Base-by-base conservation (phyloP, 129 eudicot species). In the Flaveria linearis region DNA sequence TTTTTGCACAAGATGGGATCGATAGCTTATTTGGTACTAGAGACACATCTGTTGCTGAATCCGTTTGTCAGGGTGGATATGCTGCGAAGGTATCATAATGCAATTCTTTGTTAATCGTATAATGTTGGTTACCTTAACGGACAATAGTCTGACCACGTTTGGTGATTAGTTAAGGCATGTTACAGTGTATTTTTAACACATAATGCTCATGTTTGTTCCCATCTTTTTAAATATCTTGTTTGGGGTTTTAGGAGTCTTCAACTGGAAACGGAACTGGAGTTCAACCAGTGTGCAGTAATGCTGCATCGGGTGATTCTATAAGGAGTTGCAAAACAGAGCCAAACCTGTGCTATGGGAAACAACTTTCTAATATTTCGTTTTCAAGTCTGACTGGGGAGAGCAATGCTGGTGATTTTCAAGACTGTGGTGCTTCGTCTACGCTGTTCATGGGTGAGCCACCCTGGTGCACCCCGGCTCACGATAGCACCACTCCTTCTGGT, bases 241-340 rank as follows among this genome's bases (percentile, higher is more conserved):
- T 1, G 17, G 53, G 53, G 17, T 53, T 53, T 22, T 14, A 90
- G 98, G 96, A 83, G 41, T 75, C 98, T 64, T 79, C 90, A 25
- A 46, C 75, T 68, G 92, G 84, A 72, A 72, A 69, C 30, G 76
- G 60, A 30, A 83, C 76, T 65, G 68, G 43, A 20, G 74, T 80
- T 71, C 91, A 87, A 60, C 96, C 91, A 17, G 75, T 93, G 9
- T 83, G 80, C 66, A 93, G 98, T 86, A 90, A 87, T 80, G 96
- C 85, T 28, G 96, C 89, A 74, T 93, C 98, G n/a, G 91, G 78
- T 62, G 98, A 88, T 78, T 93, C 98, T 14, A 26, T 85, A 60
- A 74, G 86, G 80, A 93, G 93, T 84, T 87, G 87, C 53, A 91
- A 91, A 77, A 93, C 97, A 3, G 98, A 93, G 41, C 97, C 97